These are phyloP conservation scores for Cystobasidium sp. DNA, from an alignment of 1,284 basidiomycete species.

Conservation along the genomic window DNA sequence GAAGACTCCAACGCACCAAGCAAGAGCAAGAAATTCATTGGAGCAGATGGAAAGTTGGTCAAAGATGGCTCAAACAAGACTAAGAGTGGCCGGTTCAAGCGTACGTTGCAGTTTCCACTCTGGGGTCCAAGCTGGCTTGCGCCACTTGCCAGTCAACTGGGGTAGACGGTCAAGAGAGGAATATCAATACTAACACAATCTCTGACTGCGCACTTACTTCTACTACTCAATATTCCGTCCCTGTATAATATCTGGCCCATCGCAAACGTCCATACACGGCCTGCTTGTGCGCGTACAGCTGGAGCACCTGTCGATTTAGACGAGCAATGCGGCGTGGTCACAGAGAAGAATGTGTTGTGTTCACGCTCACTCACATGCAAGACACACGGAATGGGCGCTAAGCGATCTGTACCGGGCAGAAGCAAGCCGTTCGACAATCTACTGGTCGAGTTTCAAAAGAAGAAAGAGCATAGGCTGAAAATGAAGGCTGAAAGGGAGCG, in stretches of 20 bases:
- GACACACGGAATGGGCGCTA: constrained; percentile 96
- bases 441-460: constrained; percentile 88
- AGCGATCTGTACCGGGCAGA: constrained; percentile 86
- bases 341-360: constrained; percentile 90
- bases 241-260: neutral
- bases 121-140: neutral
- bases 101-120: neutral
- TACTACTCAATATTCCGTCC: neutral
- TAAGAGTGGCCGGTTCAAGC: constrained; percentile 36
- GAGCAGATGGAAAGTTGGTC: constrained; percentile 24
- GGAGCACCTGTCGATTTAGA: constrained; percentile 81
- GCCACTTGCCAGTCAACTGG: neutral
- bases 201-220: neutral
- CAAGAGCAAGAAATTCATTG: constrained; percentile 37
- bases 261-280: neutral
- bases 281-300: constrained; percentile 39
- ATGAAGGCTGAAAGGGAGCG: constrained; percentile 64
- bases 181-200: neutral
- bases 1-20: constrained; percentile 18
- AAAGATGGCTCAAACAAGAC: constrained; percentile 38
- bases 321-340: constrained; percentile 95
- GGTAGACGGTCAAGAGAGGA: neutral
- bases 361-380: constrained; percentile 98
- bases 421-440: constrained; percentile 84
- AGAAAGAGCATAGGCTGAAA: constrained; percentile 68